phyloP scores from a whole-genome alignment of 2,329 filamentous ascomycete genomes.

The Fulvia fulva region DNA sequence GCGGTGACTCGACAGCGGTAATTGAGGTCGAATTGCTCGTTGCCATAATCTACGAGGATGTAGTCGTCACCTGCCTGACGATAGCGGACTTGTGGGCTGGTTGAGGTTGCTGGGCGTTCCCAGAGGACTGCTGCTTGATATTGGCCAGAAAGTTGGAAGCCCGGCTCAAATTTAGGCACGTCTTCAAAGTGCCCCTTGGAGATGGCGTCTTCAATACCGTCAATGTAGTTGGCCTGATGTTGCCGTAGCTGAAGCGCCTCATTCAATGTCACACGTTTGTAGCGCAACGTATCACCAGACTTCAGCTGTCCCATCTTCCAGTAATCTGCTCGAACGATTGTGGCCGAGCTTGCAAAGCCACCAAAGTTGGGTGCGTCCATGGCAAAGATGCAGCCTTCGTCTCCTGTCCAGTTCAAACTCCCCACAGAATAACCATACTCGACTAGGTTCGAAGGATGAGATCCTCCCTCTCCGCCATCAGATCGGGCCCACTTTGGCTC shows the following conservation, averaged over 20 bases:
- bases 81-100: conserved; percentile 30
- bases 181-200: conserved; percentile 32
- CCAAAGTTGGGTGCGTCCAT: conserved; percentile 57
- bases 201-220: conserved; percentile 40
- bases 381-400: conserved; percentile 58
- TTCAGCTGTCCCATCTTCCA: conserved; percentile 62
- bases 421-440: conserved; percentile 60
- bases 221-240: conserved; percentile 45
- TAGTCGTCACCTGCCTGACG: conserved; percentile 47
- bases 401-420: conserved; percentile 58
- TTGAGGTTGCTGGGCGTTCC: conserved; percentile 26
- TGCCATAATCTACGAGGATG: conserved; percentile 54
- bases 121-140: conserved; percentile 30
- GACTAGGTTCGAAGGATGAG: conserved; percentile 52
- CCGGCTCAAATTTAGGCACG: conserved; percentile 32
- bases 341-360: conserved; percentile 56
- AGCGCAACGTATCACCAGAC: conserved; percentile 54
- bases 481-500: conserved; percentile 56
- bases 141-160: conserved; percentile 21
- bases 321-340: conserved; percentile 54
- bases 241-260: conserved; percentile 47
- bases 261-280: conserved; percentile 49
- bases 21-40: conserved; percentile 55
- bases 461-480: conserved; percentile 60
- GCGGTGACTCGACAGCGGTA: conserved; percentile 54